These are phyloP conservation scores for Ceraceosorus guamensis DNA, from an alignment of 1,284 basidiomycete species.

Conservation along the genomic window DNA sequence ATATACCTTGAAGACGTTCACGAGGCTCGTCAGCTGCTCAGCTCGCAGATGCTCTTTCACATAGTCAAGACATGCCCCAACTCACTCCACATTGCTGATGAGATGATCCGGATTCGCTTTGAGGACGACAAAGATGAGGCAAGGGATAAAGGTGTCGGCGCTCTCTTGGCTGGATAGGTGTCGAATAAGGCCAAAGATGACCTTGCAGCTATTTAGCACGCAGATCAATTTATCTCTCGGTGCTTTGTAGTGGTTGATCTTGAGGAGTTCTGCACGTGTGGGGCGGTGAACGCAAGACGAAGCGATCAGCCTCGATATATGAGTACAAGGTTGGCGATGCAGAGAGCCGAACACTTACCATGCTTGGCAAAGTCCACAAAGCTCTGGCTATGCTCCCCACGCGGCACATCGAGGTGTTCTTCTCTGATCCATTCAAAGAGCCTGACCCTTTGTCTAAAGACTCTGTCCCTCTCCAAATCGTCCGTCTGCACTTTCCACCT, in stretches of 20 bases:
- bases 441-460: constrained; percentile 80
- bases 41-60: not conserved
- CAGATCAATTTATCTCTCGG: constrained; percentile 97
- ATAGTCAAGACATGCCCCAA: not conserved
- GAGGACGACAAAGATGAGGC: constrained; percentile 88
- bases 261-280: constrained; percentile 57
- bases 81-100: constrained; percentile 77
- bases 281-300: not conserved
- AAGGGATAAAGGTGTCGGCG: constrained; percentile 84
- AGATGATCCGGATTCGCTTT: constrained; percentile 87
- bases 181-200: constrained; percentile 92
- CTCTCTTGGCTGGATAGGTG: constrained; percentile 56
- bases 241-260: constrained; percentile 98
- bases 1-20: constrained; percentile 55
- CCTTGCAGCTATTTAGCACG: constrained; percentile 95
- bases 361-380: constrained; percentile 91
- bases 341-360: constrained; percentile 53
- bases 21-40: not conserved
- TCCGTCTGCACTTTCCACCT: constrained; percentile 60
- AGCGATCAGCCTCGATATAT: not conserved
- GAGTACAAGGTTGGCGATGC: not conserved
- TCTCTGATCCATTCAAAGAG: constrained; percentile 86
- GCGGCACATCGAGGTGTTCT: constrained; percentile 66
- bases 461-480: constrained; percentile 86
- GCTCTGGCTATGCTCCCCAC: constrained; percentile 55